These are phyloP conservation scores for Picochlorum sp. DNA, from an alignment of 139 green algal genomes.

Conservation along the genomic window DNA sequence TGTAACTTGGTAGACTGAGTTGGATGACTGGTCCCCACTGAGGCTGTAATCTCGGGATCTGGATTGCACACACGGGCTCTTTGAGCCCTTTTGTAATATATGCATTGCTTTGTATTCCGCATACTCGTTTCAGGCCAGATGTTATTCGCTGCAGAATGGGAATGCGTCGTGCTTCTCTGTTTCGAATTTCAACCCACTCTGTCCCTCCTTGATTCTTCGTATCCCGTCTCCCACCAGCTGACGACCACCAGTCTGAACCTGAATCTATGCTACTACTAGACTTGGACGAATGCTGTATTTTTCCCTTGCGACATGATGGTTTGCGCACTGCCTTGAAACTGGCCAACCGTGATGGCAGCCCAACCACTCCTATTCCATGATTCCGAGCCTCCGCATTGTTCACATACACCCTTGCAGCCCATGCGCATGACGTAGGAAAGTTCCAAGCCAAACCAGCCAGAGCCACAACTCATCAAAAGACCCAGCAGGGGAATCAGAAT, in stretches of 20 bases:
- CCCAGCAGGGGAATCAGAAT: slow-evolving; percentile 78
- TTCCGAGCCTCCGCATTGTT: slow-evolving; percentile 66
- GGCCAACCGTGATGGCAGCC: slow-evolving; percentile 72
- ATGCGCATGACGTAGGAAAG: slow-evolving; percentile 86
- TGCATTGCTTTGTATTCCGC: not conserved
- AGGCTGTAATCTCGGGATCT: slow-evolving; percentile 35
- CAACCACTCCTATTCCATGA: slow-evolving; percentile 63
- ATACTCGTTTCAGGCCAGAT: too few relatives aligned
- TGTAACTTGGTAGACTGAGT: slow-evolving; percentile 16
- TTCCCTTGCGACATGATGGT: not conserved
- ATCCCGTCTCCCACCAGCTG: not conserved
- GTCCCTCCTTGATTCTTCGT: not conserved
- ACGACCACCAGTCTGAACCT: not conserved
- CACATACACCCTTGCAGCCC: slow-evolving; percentile 83
- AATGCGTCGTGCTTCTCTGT: not conserved
- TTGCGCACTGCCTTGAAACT: slow-evolving; percentile 41
- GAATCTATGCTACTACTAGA: too few relatives aligned
- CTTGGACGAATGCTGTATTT: too few relatives aligned
- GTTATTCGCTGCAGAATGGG: not conserved
- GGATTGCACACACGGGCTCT: slow-evolving; percentile 45
- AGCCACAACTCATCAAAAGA: slow-evolving; percentile 86
- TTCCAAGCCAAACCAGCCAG: slow-evolving; percentile 91
- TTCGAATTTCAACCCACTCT: not conserved
- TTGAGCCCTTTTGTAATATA: not conserved
- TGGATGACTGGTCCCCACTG: slow-evolving; percentile 8